Base-by-base conservation (phyloP, 1,284 basidiomycete species). In the Coriolopsis trogii region DNA sequence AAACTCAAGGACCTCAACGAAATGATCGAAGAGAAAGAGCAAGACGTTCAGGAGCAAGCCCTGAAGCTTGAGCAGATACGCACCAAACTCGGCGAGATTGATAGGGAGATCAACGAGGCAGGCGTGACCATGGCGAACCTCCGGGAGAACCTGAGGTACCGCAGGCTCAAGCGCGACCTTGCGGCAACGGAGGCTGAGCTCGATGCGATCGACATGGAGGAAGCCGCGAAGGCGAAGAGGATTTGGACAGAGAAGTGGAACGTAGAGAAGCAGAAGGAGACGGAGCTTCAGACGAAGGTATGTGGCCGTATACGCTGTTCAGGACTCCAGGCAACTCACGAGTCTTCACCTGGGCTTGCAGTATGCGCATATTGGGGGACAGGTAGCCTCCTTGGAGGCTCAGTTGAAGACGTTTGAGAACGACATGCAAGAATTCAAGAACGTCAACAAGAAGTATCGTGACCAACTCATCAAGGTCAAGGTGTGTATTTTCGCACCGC, bases 391-490 rank as follows among this genome's bases (percentile, higher is more conserved):
- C n/a, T 75, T 87, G 64, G 78, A 82, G 59, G 80, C 81, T 28
- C 87, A 91, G 60, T 70, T 90, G 48, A 82, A 84, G 65, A 79
- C 79, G 13, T 76, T 85, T 61, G 84, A 91, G 64, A 72, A 65
- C 24, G 95, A 98, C 66, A 72, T 95, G 52, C 82, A 80, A 58
- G 94, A 98, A 58, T 99, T 90, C 78, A 91, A 92, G 67, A 84
- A 93, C 52, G 84, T 95, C 59, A 83, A 91, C 63, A 88, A 89
- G 70, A 82, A 83, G 55, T 98, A 96, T 70, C 90, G 88, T 15
- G 87, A 91, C 56, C 95, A 98, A 67, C 78, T 98, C 43, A 86
- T 99, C 64, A 93, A 90, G 74, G 94, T 97, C 64, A 98, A 98
- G 81, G 93, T 92, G 59, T 36, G 42, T 29, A 31, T 51, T 30